Conservation (phyloP, 306 rosid genomes). For the Heteromeles arbutifolia region DNA sequence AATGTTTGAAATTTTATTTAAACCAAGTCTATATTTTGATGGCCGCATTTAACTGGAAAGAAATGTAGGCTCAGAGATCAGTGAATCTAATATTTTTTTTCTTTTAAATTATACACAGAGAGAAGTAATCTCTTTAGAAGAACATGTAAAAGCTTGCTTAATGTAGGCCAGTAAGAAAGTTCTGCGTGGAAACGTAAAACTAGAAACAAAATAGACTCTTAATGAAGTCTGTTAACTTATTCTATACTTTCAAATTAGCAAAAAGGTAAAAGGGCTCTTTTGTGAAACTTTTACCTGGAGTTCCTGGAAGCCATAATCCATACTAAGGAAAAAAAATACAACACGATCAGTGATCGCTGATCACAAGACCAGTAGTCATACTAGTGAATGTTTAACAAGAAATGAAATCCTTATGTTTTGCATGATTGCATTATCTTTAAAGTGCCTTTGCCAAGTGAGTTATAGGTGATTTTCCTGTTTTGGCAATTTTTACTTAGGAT, state of each 20-base stretch:
- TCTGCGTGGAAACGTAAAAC: neutral
- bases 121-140: neutral
- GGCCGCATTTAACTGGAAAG: neutral
- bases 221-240: neutral
- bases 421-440: neutral
- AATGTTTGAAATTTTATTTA: neutral
- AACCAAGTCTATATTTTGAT: neutral
- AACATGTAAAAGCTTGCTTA: neutral
- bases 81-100: neutral
- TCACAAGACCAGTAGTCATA: neutral
- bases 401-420: neutral
- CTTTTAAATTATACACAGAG: neutral
- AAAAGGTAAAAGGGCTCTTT: neutral
- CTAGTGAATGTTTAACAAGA: neutral
- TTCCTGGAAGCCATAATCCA: neutral
- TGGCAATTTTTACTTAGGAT: neutral
- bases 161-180: neutral
- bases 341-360: neutral
- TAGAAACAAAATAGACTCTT: neutral
- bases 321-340: neutral
- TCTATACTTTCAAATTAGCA: neutral
- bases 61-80: neutral
- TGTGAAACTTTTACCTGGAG: neutral
- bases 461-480: neutral
- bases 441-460: neutral